Conservation (phyloP, 164 flowering plant genomes). For the Stephania cephalantha region DNA sequence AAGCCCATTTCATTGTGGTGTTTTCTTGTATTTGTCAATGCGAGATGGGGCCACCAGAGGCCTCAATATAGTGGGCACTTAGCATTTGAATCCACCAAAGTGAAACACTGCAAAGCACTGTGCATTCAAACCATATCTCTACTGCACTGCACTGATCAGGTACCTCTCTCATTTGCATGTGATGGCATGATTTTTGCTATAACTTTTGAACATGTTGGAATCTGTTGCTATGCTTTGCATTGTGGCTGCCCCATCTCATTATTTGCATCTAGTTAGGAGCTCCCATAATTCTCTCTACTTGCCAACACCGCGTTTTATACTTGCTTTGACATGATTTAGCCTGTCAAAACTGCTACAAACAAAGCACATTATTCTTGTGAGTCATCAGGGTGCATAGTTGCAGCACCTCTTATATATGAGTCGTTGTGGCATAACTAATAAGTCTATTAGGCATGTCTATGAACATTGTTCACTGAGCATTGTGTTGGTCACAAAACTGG, state of each 20-base stretch:
- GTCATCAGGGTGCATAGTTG: too few species aligned
- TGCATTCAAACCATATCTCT: slow-evolving; percentile 9
- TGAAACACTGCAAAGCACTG: slow-evolving; percentile 3
- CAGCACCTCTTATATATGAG: too few species aligned
- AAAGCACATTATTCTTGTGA: too few species aligned
- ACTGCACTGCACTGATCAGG: slow-evolving; percentile 8
- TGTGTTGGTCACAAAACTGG: background rate
- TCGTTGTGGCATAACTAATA: too few species aligned
- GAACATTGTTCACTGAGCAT: background rate
- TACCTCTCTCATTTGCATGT: background rate
- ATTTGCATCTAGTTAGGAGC: slow-evolving; percentile 5
- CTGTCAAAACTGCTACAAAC: too few species aligned
- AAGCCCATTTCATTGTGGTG: background rate
- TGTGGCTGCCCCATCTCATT: background rate
- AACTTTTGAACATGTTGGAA: slow-evolving; percentile 1
- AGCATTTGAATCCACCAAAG: background rate
- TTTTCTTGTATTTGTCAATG: background rate
- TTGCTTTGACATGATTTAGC: too few species aligned
- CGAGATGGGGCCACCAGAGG: background rate
- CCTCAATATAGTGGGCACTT: slow-evolving; percentile 22
- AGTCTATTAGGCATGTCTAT: background rate
- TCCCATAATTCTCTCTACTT: slow-evolving; percentile 6
- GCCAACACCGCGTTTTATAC: background rate
- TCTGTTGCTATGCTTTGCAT: slow-evolving; percentile 1
- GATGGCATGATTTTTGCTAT: slow-evolving; percentile 5